Evolutionary conservation across 1,139 yeast genomes (phyloP).

Genomic region (Nadsonia starkeyi-henricii): DNA sequence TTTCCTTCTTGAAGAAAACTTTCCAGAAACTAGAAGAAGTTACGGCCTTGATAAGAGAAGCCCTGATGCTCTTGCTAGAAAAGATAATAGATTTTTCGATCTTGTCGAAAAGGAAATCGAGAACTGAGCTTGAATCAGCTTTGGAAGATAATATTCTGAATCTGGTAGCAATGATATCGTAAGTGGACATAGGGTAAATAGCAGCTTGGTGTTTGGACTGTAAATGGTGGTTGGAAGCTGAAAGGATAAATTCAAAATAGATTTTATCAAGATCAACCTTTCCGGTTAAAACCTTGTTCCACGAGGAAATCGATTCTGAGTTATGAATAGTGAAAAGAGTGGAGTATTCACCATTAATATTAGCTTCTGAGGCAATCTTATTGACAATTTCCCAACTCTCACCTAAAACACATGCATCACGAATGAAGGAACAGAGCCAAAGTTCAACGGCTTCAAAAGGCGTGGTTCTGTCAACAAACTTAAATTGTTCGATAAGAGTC

Average conservation of each 20-base stretch:
- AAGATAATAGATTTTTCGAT: not conserved
- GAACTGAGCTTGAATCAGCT: not conserved
- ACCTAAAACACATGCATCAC: constrained; percentile 22
- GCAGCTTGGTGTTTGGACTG: not conserved
- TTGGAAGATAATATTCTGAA: not conserved
- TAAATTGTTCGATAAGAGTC: constrained; percentile 60
- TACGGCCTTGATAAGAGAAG: not conserved
- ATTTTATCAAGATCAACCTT: not conserved
- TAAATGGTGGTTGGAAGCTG: not conserved
- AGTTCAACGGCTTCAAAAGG: constrained; percentile 19
- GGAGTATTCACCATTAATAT: not conserved
- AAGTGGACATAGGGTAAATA: not conserved
- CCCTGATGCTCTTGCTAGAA: not conserved
- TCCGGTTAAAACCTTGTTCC: not conserved
- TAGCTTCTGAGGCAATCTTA: constrained; percentile 6
- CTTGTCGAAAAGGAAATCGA: not conserved
- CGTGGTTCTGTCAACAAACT: constrained; percentile 27
- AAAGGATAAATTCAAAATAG: not conserved
- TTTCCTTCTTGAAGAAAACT: not conserved
- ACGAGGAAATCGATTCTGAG: not conserved
- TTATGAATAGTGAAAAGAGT: not conserved
- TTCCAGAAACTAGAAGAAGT: not conserved
- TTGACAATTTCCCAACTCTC: constrained; percentile 12
- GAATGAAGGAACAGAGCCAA: constrained; percentile 37
- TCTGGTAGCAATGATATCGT: not conserved